phyloP scores from a whole-genome alignment of 2,329 filamentous ascomycete species.

The Polytolypa hystricis region DNA sequence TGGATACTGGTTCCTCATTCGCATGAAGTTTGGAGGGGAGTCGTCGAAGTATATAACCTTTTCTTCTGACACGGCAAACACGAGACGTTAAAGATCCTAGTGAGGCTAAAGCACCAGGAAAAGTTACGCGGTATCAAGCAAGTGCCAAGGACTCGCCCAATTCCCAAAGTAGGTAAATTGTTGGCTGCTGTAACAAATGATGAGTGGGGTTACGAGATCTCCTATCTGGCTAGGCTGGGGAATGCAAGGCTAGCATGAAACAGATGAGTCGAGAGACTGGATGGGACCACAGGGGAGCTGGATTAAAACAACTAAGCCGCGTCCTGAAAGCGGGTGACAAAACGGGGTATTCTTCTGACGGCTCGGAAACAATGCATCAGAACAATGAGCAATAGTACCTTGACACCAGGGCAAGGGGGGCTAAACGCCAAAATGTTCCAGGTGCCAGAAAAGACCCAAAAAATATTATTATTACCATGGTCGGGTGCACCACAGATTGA shows the following conservation, averaged over 20 bases:
- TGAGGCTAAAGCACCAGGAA: background rate
- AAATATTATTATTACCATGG: background rate
- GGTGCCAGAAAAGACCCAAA: background rate
- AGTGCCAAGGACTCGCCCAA: conserved; percentile 3
- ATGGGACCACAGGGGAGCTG: no score
- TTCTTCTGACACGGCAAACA: conserved; percentile 3
- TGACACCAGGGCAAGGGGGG: background rate
- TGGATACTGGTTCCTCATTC: conserved; percentile 3
- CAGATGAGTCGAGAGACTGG: no score
- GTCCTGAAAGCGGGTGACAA: background rate
- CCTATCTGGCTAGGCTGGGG: no score
- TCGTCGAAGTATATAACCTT: conserved; percentile 3
- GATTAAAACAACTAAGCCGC: background rate
- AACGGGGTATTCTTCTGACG: background rate
- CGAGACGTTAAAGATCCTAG: conserved; percentile 3
- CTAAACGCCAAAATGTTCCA: background rate
- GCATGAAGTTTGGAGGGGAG: conserved; percentile 1
- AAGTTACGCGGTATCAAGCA: conserved; percentile 1
- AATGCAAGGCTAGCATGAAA: no score
- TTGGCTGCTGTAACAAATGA: background rate
- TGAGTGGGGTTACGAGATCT: conserved; percentile 6
- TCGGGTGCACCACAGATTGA: no score
- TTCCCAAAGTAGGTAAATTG: conserved; percentile 4
- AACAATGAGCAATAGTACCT: background rate
- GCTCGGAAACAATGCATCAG: no score